Conservation (phyloP, 202 grass and related monocot species). For the Alloteropsis angusta region DNA sequence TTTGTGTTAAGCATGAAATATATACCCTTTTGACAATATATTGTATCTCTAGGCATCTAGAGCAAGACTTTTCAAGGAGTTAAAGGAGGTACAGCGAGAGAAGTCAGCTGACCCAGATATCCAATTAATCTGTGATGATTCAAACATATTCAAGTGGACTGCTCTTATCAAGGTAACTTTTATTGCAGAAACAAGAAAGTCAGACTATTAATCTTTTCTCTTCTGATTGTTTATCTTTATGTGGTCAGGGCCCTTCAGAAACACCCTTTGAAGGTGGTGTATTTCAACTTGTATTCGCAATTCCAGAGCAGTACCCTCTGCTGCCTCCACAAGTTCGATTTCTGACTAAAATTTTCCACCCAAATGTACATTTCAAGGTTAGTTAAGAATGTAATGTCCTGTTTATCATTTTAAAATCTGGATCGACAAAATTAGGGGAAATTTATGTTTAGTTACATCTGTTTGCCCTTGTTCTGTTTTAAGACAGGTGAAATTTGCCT, state of each 20-base stretch:
- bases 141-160: slow-evolving; percentile 99
- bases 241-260: slow-evolving; percentile 72
- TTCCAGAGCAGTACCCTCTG: slow-evolving; percentile 96
- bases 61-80: slow-evolving; percentile 96
- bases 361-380: slow-evolving; percentile 99
- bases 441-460: slow-evolving; percentile 5
- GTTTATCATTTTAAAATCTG: neutral
- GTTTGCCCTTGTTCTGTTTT: neutral
- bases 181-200: neutral
- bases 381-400: neutral
- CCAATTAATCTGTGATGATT: slow-evolving; percentile 90
- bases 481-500: slow-evolving; percentile 98
- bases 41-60: slow-evolving; percentile 62
- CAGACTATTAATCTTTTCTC: neutral
- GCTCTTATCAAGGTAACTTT: slow-evolving; percentile 73
- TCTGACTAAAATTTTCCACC: slow-evolving; percentile 99
- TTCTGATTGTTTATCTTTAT: slow-evolving; percentile 9
- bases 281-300: slow-evolving; percentile 78
- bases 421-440: neutral
- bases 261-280: slow-evolving; percentile 91
- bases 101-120: slow-evolving; percentile 95
- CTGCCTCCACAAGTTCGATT: slow-evolving; percentile 98
- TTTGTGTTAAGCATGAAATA: neutral
- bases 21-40: neutral
- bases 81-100: slow-evolving; percentile 89